These are phyloP conservation scores for Yamadazyma sp. DNA, from an alignment of 1,139 yeast genomes.

Conservation along the genomic window DNA sequence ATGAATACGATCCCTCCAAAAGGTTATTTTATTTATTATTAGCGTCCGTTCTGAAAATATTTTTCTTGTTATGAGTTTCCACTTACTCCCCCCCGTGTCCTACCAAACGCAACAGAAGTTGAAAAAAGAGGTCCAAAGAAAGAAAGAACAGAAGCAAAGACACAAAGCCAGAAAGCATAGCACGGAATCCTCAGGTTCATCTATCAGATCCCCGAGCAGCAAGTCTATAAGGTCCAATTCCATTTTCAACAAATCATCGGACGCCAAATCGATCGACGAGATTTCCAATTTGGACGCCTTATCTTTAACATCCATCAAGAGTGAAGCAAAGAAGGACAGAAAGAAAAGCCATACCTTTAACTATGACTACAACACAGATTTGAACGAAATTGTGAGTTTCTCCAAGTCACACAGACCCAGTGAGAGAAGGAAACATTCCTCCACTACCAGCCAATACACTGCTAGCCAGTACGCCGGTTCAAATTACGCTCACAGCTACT, in stretches of 20 bases:
- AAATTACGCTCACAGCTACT: neutral
- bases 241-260: constrained; percentile 3
- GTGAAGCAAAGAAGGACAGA: constrained; percentile 3
- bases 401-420: constrained; percentile 5
- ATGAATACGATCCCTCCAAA: neutral
- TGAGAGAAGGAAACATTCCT: neutral
- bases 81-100: constrained; percentile 31
- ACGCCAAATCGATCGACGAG: constrained; percentile 14
- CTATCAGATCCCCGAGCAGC: constrained; percentile 4
- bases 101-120: constrained; percentile 35
- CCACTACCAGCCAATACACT: constrained; percentile 2
- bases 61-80: constrained; percentile 25
- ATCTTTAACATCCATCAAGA: constrained; percentile 11
- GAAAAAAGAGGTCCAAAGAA: constrained; percentile 20
- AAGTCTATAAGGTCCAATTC: constrained; percentile 9
- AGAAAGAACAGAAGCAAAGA: constrained; percentile 9
- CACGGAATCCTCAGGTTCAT: constrained; percentile 4
- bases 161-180: constrained; percentile 4
- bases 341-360: constrained; percentile 11
- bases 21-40: too few relatives aligned
- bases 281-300: constrained; percentile 15
- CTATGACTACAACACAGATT: constrained; percentile 14
- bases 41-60: too few relatives aligned
- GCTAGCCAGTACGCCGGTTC: constrained; percentile 3
- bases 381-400: constrained; percentile 12